Conservation (phyloP, 768 basidiomycete genomes). For the Naganishia vaughanmartiniae region DNA sequence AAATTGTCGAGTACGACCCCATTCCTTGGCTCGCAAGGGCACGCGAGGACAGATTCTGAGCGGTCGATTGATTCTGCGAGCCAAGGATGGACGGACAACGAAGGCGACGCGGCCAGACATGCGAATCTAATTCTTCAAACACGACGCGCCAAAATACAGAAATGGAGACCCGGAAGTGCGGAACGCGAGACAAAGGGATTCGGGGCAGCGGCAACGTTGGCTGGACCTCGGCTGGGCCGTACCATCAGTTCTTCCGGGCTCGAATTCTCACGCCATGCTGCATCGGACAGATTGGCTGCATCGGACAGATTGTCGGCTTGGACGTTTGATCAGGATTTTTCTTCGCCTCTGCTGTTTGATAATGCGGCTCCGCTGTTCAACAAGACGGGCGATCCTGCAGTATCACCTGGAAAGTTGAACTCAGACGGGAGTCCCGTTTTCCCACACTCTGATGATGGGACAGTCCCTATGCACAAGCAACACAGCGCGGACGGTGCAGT, state of each 20-base stretch:
- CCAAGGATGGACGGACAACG: conserved; percentile 22
- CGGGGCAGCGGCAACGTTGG: not conserved
- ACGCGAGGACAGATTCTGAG: not conserved
- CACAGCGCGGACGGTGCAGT: conserved; percentile 37
- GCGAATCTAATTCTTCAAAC: conserved; percentile 54
- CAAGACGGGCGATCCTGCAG: not conserved
- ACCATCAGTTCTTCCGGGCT: conserved; percentile 1
- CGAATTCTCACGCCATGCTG: not conserved
- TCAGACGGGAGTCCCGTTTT: not conserved
- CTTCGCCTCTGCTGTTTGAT: not conserved
- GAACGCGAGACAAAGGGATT: conserved; percentile 12
- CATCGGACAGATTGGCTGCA: not conserved
- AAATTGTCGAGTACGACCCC: not conserved
- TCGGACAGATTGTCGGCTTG: not conserved
- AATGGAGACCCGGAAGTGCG: conserved; percentile 48
- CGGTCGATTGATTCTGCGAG: not conserved
- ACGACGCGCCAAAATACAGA: conserved; percentile 54
- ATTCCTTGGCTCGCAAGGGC: not conserved
- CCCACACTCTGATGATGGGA: not conserved
- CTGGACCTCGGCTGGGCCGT: conserved; percentile 13
- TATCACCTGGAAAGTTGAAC: not conserved
- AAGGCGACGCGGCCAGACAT: conserved; percentile 46
- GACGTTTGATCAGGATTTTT: not conserved
- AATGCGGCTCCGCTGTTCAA: not conserved
- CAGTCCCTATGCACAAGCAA: conserved; percentile 13